A percentile compares a stretch with the other conserved stretches of the same genome.
Conservation (phyloP, 805 yeast species). For the Diddensiella caesifluorescens region DNA sequence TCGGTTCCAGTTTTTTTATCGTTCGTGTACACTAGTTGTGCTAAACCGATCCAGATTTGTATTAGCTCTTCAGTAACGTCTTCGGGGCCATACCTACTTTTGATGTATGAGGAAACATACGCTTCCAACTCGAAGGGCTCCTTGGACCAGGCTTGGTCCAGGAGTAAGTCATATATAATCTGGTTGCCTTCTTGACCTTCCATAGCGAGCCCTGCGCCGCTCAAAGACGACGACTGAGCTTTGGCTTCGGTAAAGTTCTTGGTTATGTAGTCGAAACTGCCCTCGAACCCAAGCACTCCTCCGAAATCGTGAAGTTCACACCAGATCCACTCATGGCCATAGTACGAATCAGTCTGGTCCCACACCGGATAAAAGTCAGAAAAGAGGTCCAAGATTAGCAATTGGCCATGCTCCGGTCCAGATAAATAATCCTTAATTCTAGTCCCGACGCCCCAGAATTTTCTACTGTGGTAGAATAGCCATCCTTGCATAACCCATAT, state of each 20-base stretch:
- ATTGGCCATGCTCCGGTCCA: constrained; percentile 12
- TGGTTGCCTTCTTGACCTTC: constrained; percentile 19
- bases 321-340: constrained; percentile 18
- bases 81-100: constrained; percentile 13
- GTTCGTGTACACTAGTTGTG: constrained; percentile 14
- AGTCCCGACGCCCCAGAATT: constrained; percentile 12
- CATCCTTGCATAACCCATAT: constrained; percentile 18
- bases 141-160: constrained; percentile 16
- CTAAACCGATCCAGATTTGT: constrained; percentile 10
- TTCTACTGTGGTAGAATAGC: constrained; percentile 13
- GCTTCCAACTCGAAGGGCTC: constrained; percentile 7
- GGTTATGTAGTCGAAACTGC: constrained; percentile 12
- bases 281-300: constrained; percentile 16
- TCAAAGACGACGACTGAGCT: constrained; percentile 7
- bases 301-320: constrained; percentile 17
- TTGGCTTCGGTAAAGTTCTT: constrained; percentile 14
- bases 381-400: constrained; percentile 14
- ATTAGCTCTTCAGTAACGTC: constrained; percentile 6
- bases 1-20: constrained; percentile 6
- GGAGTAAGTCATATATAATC: constrained; percentile 12
- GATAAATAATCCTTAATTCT: constrained; percentile 14
- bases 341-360: constrained; percentile 12
- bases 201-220: constrained; percentile 15
- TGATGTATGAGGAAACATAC: constrained; percentile 7
- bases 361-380: constrained; percentile 16